These are phyloP conservation scores for Saccharomycopsis selenospora DNA, from an alignment of 805 yeast species.

Conservation along the genomic window DNA sequence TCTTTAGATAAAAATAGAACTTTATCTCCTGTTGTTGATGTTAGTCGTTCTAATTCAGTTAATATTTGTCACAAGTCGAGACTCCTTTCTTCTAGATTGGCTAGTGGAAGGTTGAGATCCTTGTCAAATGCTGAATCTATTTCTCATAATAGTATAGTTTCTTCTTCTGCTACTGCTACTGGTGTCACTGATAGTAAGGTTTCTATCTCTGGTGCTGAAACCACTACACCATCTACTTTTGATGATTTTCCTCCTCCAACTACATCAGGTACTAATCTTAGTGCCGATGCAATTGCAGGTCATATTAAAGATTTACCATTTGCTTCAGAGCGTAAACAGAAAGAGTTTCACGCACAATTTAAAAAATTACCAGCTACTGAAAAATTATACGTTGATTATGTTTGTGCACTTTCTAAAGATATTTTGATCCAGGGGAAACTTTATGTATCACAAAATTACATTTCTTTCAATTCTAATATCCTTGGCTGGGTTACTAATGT, in stretches of 20 bases:
- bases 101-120: conserved; percentile 2
- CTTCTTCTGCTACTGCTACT: neutral
- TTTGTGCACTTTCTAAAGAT: conserved; percentile 61
- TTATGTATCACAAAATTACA: conserved; percentile 46
- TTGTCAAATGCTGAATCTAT: neutral
- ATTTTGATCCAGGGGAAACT: conserved; percentile 63
- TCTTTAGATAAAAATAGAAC: neutral
- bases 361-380: conserved; percentile 45
- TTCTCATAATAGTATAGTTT: neutral
- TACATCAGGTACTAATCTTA: neutral
- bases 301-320: conserved; percentile 24
- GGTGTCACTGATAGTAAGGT: neutral
- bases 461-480: conserved; percentile 60
- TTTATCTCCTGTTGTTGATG: neutral
- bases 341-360: conserved; percentile 54
- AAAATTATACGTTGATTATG: conserved; percentile 49
- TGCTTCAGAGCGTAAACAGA: conserved; percentile 46
- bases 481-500: conserved; percentile 60
- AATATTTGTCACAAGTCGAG: neutral
- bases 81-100: conserved; percentile 1
- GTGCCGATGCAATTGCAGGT: neutral
- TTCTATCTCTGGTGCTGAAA: neutral
- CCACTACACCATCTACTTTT: neutral
- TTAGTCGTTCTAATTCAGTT: neutral
- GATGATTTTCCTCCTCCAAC: neutral